Base-by-base conservation (phyloP, 108 stramenopile genomes). In the Cyclotella distinguenda region DNA sequence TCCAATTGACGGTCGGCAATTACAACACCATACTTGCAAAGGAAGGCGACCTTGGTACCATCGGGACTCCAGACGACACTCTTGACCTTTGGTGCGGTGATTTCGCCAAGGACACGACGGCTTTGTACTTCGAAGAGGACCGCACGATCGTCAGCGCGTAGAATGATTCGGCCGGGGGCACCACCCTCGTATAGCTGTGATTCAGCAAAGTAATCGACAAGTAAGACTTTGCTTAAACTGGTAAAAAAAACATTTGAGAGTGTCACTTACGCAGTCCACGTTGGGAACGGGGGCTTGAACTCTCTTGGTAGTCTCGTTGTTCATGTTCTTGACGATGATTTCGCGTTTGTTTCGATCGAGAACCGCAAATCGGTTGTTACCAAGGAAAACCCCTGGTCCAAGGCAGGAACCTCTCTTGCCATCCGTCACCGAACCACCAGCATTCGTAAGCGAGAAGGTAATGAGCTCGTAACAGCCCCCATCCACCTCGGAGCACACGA, bases 391-490 rank as follows among this genome's bases (percentile, higher is more conserved):
- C 35, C 87, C 97, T 10, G 95, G 89, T 55, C 93, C 93, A 22
- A 97, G 60, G 51, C 94, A 97, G 2, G 82, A 64, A 15, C 97
- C 97, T 32, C 95, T 87, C 67, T 96, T 96, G 52, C 95, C 82
- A 68, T 98, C 97, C 8, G 93, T 83, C 66, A 89, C 88, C 54
- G 79, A 80, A 11, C 91, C 94, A 19, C 77, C 85, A 22, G 88
- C 66, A 60, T 87, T 90, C 56, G 72, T 83, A 63, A 83, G 70
- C 47, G 82, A 78, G 71, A 98, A 96, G 21, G 94, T 94, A 11
- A 98, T 77, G 43, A 99, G 84, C 81, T 97, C 96, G 79, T 98
- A 99, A 45, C 78, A 85, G 39, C 98, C 97, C 15, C 97, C 98
- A 66, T 99, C 97, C 22, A 86, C 80, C 25, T 93, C 91, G 38